Evolutionary conservation across 2,329 filamentous ascomycete species (phyloP).

Genomic region (Fusarium tanahbumbuense): DNA sequence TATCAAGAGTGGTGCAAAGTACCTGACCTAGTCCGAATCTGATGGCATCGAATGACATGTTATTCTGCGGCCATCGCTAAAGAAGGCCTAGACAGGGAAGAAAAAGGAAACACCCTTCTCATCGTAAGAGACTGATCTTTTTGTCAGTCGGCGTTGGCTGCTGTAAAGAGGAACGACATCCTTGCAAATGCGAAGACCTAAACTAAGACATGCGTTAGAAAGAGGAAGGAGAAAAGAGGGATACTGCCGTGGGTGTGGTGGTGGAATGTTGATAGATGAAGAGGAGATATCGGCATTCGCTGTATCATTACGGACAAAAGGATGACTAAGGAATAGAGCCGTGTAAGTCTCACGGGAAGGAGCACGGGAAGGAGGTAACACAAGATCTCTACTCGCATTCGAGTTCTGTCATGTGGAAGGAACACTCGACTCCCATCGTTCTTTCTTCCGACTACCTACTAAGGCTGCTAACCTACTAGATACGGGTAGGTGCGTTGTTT

Average conservation of each 20-base stretch:
- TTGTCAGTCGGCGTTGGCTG: not conserved
- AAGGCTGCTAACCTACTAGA: not conserved
- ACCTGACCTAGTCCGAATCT: not conserved
- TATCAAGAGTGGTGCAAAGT: not conserved
- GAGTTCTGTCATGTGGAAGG: constrained; percentile 19
- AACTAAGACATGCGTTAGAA: constrained; percentile 13
- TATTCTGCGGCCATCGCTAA: not conserved
- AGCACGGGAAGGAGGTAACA: constrained; percentile 14
- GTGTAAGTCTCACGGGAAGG: constrained; percentile 24
- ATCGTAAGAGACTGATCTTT: not conserved
- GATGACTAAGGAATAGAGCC: constrained; percentile 1
- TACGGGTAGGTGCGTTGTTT: not conserved
- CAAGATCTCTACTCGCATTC: not conserved
- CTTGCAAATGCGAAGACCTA: constrained; percentile 3
- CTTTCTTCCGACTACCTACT: not conserved
- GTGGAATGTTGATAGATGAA: constrained; percentile 27
- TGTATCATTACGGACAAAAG: not conserved
- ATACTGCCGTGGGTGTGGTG: not conserved
- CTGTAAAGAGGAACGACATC: not conserved
- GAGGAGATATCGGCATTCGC: not conserved
- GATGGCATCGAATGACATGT: not conserved
- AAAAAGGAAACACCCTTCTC: constrained; percentile 5
- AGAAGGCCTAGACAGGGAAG: not conserved
- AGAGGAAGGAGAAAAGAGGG: constrained; percentile 8
- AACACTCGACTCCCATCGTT: not conserved